Percentiles rank a stretch among this genome's conserved stretches.
phyloP scores from a whole-genome alignment of 2,329 filamentous ascomycete genomes.

The Paecilomyces sp. region DNA sequence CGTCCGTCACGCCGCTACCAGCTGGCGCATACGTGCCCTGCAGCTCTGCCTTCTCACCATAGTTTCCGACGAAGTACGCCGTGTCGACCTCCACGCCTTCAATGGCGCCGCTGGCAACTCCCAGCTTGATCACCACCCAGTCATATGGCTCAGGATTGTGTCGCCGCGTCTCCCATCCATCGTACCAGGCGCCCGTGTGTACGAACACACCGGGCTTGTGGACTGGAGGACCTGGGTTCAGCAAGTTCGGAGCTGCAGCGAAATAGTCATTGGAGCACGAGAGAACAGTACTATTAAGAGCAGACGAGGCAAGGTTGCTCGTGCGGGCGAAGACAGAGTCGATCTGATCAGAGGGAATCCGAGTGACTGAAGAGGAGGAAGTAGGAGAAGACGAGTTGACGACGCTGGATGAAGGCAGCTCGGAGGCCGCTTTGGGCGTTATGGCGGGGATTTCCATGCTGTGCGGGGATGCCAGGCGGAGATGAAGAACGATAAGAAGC shows the following conservation, averaged over 20 bases:
- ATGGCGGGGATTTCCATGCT: not conserved
- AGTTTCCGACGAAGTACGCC: slow-evolving; percentile 39
- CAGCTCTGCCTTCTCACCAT: slow-evolving; percentile 35
- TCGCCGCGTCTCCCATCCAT: slow-evolving; percentile 57
- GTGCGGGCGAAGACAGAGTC: slow-evolving; percentile 49
- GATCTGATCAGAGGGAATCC: slow-evolving; percentile 43
- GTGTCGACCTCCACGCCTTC: slow-evolving; percentile 40
- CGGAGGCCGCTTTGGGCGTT: not conserved
- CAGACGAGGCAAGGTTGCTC: slow-evolving; percentile 40
- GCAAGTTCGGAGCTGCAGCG: slow-evolving; percentile 52
- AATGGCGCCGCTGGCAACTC: slow-evolving; percentile 38
- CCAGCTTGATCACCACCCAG: slow-evolving; percentile 54
- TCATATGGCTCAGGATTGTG: slow-evolving; percentile 53
- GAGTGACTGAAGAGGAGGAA: slow-evolving; percentile 13
- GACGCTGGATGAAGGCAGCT: not conserved
- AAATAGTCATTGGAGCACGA: slow-evolving; percentile 57
- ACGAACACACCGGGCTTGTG: slow-evolving; percentile 52
- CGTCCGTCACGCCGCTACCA: slow-evolving; percentile 14
- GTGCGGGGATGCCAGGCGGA: not conserved
- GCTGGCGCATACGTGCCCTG: slow-evolving; percentile 25
- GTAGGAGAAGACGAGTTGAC: not conserved
- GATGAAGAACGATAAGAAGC: not conserved
- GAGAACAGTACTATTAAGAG: slow-evolving; percentile 48
- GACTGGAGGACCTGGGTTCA: slow-evolving; percentile 49
- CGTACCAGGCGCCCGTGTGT: slow-evolving; percentile 57